A percentile compares a stretch with the other conserved stretches of the same genome.
Evolutionary conservation across 805 yeast species (phyloP).

Genomic region (Hanseniaspora vineae): DNA sequence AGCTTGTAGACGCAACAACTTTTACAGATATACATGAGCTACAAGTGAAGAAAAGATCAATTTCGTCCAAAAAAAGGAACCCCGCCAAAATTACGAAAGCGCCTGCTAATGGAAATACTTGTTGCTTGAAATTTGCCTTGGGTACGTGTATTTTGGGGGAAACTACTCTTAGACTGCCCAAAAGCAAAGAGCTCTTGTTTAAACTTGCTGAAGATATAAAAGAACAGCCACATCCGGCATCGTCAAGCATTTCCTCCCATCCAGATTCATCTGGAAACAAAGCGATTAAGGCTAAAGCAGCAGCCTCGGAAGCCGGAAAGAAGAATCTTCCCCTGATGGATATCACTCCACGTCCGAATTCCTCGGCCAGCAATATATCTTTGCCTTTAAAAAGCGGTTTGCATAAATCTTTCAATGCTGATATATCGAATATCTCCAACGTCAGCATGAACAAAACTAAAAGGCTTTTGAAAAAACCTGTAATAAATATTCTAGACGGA

Average conservation of each 20-base stretch:
- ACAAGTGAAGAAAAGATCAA: slow-evolving; percentile 14
- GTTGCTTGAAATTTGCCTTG: too few species aligned
- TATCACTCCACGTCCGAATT: neutral
- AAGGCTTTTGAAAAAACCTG: slow-evolving; percentile 19
- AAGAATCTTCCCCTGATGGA: neutral
- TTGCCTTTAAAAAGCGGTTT: neutral
- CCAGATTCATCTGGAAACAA: neutral
- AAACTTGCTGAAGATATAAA: too few species aligned
- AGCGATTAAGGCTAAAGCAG: neutral
- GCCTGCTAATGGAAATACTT: neutral
- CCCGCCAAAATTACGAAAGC: neutral
- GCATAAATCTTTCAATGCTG: neutral
- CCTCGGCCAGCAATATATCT: neutral
- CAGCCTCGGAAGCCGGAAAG: too few species aligned
- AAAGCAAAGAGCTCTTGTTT: too few species aligned
- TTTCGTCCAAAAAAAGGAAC: slow-evolving; percentile 2
- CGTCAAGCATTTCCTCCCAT: too few species aligned
- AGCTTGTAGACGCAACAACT: slow-evolving; percentile 48
- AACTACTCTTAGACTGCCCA: too few species aligned
- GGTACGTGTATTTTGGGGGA: too few species aligned
- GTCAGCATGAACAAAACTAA: slow-evolving; percentile 8
- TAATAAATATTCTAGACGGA: slow-evolving; percentile 18
- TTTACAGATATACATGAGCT: slow-evolving; percentile 22
- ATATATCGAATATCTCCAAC: neutral
- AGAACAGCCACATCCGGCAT: too few species aligned